A percentile compares a stretch with the other conserved stretches of the same genome.
Evolutionary conservation across 305 asterid species (phyloP).

Genomic region (Vinca major): DNA sequence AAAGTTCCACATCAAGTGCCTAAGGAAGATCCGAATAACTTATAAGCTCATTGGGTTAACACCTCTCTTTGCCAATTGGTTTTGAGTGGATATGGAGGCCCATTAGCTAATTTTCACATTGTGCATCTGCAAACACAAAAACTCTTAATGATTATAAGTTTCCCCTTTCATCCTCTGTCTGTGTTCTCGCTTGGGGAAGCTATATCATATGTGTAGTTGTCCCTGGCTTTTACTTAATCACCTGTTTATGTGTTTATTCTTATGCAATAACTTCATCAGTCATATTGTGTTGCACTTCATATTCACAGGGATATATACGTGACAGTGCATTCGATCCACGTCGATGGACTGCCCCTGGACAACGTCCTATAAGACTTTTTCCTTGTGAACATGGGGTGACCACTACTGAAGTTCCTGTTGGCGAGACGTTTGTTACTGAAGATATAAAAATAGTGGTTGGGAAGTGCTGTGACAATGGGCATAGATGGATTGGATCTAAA

Average conservation of each 20-base stretch:
- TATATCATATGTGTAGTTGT: neutral
- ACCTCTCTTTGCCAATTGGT: no score
- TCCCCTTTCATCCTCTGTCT: neutral
- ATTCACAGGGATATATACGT: constrained; percentile 53
- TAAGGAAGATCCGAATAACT: no score
- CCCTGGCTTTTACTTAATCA: neutral
- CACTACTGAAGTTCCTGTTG: constrained; percentile 62
- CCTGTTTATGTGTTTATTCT: neutral
- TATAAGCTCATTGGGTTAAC: no score
- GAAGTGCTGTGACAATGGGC: constrained; percentile 77
- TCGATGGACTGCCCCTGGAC: constrained; percentile 94
- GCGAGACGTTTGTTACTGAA: constrained; percentile 37
- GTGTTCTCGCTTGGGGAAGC: neutral
- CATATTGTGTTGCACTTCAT: constrained; percentile 15
- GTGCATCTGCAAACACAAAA: neutral
- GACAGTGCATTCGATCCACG: constrained; percentile 77
- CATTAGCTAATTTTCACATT: no score
- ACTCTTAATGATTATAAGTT: neutral
- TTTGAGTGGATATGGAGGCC: no score
- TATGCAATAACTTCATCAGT: neutral
- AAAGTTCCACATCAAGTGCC: no score
- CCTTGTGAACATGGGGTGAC: constrained; percentile 65
- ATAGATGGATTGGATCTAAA: constrained; percentile 86
- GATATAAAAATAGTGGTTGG: constrained; percentile 46
- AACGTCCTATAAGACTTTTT: constrained; percentile 55